Evolutionary conservation across 2,329 filamentous ascomycete genomes (phyloP), one percentile per base, ranked within the genome.

Genomic region (Trichoderma cornu-damae): DNA sequence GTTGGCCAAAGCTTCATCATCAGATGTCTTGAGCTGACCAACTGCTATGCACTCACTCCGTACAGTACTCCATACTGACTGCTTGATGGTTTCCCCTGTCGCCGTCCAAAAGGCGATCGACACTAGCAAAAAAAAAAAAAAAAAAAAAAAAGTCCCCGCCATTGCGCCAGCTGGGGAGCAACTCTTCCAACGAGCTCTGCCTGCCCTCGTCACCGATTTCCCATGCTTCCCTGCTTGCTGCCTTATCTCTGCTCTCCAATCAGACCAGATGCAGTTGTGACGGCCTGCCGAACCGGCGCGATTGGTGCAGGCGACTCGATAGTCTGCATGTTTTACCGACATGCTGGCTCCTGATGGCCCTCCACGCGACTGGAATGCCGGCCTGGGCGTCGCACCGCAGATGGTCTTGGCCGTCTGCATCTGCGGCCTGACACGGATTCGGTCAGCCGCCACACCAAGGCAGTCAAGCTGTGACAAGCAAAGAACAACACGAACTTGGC

Each of bases 271-370:
- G 22, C 35, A 48, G n/a, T n/a, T 49, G 53, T 48, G 44, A 57
- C 34, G 53, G 53, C 43, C 53, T 30, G 50, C n/a, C n/a, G 26
- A 24, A 14, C 16, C 9, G 49, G 35, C 49, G 37, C 30, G 55
- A 44, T 52, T 58, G 55, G 55, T 18, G 30, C 22, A 40, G n/a
- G 34, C 34, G n/a, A n/a, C 12, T 14, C 48, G 37, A 52, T 44
- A 37, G 40, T 52, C 48, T 52, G 26, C 55, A 52, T 53, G 55
- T 43, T 58, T 53, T 58, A 58, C 55, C 55, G 38, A 44, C 55
- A 44, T 18, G 24, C 48, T 58, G 55, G 48, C 53, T 57, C 43
- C 53, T 56, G 44, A 48, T 56, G 51, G 34, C 20, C 47, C 51
- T 47, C 51, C 51, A 54, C 51, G 51, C 51, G 53, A 56, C 35